A percentile compares a stretch with the other conserved stretches of the same genome.
phyloP scores from a whole-genome alignment of 495 filamentous ascomycete species.

The Trichocladium antarcticum region DNA sequence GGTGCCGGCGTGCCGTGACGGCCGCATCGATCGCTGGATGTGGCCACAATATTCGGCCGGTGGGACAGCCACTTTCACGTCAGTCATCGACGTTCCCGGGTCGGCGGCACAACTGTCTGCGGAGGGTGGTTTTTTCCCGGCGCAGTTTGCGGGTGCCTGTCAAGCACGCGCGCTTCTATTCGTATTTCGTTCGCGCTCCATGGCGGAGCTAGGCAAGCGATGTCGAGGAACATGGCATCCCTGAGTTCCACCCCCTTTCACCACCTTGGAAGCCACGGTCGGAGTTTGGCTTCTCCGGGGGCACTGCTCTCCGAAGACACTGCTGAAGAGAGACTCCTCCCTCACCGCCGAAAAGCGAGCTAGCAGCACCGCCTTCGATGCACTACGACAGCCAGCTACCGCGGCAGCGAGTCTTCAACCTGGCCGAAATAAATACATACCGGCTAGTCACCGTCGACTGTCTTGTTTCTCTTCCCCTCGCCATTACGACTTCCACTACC shows the following conservation, averaged over 20 bases:
- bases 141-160: too few species aligned
- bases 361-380: conserved; percentile 10
- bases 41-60: not conserved
- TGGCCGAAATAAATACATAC: not conserved
- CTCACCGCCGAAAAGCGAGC: conserved; percentile 6
- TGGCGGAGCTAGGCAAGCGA: too few species aligned
- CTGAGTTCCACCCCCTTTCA: too few species aligned
- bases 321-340: not conserved
- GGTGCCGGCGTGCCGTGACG: not conserved
- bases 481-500: too few species aligned
- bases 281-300: not conserved
- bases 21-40: conserved; percentile 7
- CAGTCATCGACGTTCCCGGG: too few species aligned
- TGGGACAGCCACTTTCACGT: too few species aligned
- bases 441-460: conserved; percentile 2
- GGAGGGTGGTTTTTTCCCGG: too few species aligned
- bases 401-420: not conserved
- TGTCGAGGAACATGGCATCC: too few species aligned
- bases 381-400: not conserved
- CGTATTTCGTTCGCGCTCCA: too few species aligned
- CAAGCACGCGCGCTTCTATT: too few species aligned
- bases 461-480: not conserved
- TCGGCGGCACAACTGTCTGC: too few species aligned
- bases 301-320: not conserved
- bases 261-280: not conserved